These are phyloP conservation scores for Rhizopus microsporus DNA, from an alignment of 371 early-diverging fungal genomes.

Conservation along the genomic window DNA sequence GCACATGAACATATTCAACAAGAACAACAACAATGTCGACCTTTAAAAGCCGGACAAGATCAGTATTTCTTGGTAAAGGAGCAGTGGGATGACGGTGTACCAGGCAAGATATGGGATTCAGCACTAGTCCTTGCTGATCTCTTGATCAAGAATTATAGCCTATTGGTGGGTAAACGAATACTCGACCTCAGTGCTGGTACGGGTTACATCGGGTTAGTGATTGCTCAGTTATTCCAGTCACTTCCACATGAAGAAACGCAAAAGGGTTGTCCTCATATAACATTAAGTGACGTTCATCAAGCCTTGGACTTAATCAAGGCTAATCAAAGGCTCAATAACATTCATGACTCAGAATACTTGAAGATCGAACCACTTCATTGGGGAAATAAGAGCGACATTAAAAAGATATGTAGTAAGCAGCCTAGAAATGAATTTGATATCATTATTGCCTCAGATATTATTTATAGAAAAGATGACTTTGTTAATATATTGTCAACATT, in stretches of 20 bases:
- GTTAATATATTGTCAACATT: slow-evolving; percentile 31
- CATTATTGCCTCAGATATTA: slow-evolving; percentile 52
- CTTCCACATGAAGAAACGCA: neutral
- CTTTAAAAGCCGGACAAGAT: neutral
- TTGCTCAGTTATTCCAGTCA: slow-evolving; percentile 11
- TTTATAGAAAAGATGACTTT: slow-evolving; percentile 46
- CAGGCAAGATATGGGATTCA: slow-evolving; percentile 60
- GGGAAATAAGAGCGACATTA: slow-evolving; percentile 11
- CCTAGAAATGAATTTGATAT: slow-evolving; percentile 23
- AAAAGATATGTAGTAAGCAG: slow-evolving; percentile 7
- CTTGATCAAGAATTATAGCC: slow-evolving; percentile 16
- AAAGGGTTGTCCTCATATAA: slow-evolving; percentile 7
- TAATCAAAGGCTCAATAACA: slow-evolving; percentile 37
- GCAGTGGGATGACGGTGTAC: slow-evolving; percentile 44
- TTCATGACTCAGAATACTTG: neutral
- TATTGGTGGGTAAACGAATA: slow-evolving; percentile 27
- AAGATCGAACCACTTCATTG: slow-evolving; percentile 30
- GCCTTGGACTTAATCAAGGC: slow-evolving; percentile 38
- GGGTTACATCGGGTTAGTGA: slow-evolving; percentile 20
- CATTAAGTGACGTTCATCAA: slow-evolving; percentile 46
- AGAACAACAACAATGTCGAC: slow-evolving; percentile 3
- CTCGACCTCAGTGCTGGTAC: slow-evolving; percentile 53
- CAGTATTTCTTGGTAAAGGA: slow-evolving; percentile 39
- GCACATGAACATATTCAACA: neutral
- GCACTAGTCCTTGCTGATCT: slow-evolving; percentile 44